Evolutionary conservation across 176 grass and related monocot species (phyloP), one percentile per base, ranked within the genome.

Genomic region (Thinopyrum elongatum): DNA sequence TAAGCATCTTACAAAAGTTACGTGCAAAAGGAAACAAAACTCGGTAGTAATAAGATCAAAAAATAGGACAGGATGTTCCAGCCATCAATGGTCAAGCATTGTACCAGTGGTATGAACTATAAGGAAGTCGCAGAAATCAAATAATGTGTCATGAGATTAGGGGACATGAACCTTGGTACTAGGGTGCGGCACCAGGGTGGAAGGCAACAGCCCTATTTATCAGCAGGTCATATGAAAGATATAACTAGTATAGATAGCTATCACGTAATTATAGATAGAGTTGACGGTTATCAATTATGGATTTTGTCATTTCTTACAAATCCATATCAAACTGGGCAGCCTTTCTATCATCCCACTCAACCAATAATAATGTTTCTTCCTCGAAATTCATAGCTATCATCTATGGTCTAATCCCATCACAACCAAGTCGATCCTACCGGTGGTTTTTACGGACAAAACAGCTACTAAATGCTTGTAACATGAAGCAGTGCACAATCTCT

Each of bases 81-180:
- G 58, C 15, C 81, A 84, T 38, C 69, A 64, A 41, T 8, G 19
- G 17, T 41, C 46, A 77, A 58, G 19, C 19, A 75, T 27, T 29
- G 8, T 66, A 53, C 55, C 57, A 68, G 27, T 3, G 46, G 8
- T 12, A 76, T 3, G 25, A 11, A 42, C 23, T 41, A 78, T 30
- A 59, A 82, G 34, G 21, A 38, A 74, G 59, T 29, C 39, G 21
- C 21, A 87, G 5, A 77, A 65, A 79, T 71, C 29, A 70, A 88
- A 88, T 78, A 3, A 7, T 28, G 17, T 53, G 22, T 19, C 10
- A 9, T 9, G 7, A 21, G 6, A 68, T 17, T 19, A 68, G 65
- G 30, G 65, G 6, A 31, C 65, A 1, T 34, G 65, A 29, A 68
- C 64, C 28, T 55, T 55, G 17, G 51, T 55, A 55, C 51, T 53